Conservation (phyloP, 169 alveolate genomes). For the Plasmodium chabaudi region DNA sequence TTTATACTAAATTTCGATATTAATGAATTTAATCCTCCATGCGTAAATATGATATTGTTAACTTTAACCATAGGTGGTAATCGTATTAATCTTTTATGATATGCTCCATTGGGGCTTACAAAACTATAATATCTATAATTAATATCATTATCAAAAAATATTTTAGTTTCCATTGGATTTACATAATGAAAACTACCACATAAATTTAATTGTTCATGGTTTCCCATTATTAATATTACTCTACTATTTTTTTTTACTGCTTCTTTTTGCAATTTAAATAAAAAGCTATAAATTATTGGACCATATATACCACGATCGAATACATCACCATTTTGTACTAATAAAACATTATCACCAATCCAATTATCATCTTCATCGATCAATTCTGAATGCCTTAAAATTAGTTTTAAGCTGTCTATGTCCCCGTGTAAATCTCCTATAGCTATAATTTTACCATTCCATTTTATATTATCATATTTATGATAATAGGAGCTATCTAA, state of each 20-base stretch:
- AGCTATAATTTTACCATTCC: slow-evolving; percentile 79
- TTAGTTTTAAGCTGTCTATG: slow-evolving; percentile 70
- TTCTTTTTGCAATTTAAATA: slow-evolving; percentile 61
- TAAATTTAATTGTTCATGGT: slow-evolving; percentile 53
- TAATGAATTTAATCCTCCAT: slow-evolving; percentile 27
- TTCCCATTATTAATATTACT: slow-evolving; percentile 48
- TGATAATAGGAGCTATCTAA: slow-evolving; percentile 21
- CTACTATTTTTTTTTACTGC: slow-evolving; percentile 47
- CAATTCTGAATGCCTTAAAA: slow-evolving; percentile 76
- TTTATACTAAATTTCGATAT: slow-evolving; percentile 40
- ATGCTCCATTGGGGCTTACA: slow-evolving; percentile 13
- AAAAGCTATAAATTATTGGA: slow-evolving; percentile 39
- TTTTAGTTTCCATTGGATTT: slow-evolving; percentile 26
- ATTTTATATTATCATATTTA: slow-evolving; percentile 69
- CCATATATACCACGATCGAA: slow-evolving; percentile 65
- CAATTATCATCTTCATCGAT: slow-evolving; percentile 75
- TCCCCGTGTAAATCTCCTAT: slow-evolving; percentile 84
- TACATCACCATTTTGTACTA: slow-evolving; percentile 54
- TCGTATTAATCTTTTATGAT: slow-evolving; percentile 25
- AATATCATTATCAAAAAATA: slow-evolving; percentile 46
- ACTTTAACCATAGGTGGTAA: slow-evolving; percentile 53
- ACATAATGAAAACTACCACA: slow-evolving; percentile 59
- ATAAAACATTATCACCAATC: slow-evolving; percentile 75
- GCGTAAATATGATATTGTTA: slow-evolving; percentile 45
- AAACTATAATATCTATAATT: slow-evolving; percentile 22